Percentiles rank a stretch among this genome's conserved stretches.
Evolutionary conservation across 2,329 filamentous ascomycete genomes (phyloP).

Genomic region (Orbilia brochopaga): DNA sequence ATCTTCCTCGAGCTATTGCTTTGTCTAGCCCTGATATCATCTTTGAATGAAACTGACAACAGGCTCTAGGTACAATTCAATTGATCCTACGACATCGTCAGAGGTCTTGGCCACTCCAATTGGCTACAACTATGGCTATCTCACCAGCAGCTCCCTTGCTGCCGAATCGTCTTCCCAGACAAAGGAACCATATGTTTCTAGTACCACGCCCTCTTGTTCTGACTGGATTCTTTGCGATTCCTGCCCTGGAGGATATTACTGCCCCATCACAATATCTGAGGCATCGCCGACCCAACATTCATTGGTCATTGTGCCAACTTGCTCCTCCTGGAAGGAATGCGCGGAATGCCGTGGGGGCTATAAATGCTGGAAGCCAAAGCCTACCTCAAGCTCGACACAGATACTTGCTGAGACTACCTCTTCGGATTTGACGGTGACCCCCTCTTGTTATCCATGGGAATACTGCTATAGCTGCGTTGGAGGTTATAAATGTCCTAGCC

Average conservation of each 20-base stretch:
- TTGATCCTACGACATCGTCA: conserved; percentile 17
- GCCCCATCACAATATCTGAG: conserved; percentile 18
- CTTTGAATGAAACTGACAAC: no score
- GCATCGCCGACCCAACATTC: conserved; percentile 15
- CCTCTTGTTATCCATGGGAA: conserved; percentile 33
- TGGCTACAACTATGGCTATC: conserved; percentile 34
- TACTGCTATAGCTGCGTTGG: conserved; percentile 41
- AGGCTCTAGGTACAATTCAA: conserved; percentile 13
- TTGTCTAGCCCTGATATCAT: no score
- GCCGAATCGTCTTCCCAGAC: conserved; percentile 3
- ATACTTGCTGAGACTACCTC: conserved; percentile 11
- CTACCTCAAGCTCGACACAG: conserved; percentile 17
- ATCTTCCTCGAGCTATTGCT: no score
- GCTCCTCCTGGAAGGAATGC: conserved; percentile 39
- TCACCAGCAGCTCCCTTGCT: not conserved
- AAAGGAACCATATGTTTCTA: conserved; percentile 12
- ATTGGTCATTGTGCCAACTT: conserved; percentile 41
- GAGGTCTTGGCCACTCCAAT: not conserved
- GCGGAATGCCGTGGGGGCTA: conserved; percentile 43
- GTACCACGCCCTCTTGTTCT: conserved; percentile 27
- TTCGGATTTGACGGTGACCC: conserved; percentile 23
- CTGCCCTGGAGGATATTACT: conserved; percentile 38
- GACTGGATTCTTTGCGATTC: conserved; percentile 27
- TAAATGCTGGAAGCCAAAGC: conserved; percentile 42
- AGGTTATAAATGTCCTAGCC: conserved; percentile 23